Evolutionary conservation across 2,329 filamentous ascomycete species (phyloP).

Genomic region (Pseudogymnoascus sp.): DNA sequence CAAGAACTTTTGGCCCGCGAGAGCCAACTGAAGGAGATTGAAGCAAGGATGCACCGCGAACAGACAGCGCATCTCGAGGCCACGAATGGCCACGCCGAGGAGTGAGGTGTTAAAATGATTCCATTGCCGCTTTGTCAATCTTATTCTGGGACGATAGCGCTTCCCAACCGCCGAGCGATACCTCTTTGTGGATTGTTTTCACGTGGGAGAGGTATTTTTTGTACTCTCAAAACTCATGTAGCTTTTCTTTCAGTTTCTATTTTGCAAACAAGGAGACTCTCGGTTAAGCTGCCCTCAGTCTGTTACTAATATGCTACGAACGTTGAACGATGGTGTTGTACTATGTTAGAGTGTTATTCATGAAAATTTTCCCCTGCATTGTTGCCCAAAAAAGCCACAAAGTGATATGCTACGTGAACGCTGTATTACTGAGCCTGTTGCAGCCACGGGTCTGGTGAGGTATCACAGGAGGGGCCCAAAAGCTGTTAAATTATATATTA

Average conservation of each 20-base stretch:
- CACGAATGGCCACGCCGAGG: conserved; percentile 22
- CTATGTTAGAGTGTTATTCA: conserved; percentile 12
- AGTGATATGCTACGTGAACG: not conserved
- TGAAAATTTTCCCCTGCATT: conserved; percentile 9
- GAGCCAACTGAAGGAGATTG: conserved; percentile 97
- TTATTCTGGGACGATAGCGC: conserved; percentile 7
- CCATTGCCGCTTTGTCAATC: conserved; percentile 6
- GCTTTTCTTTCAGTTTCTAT: conserved; percentile 7
- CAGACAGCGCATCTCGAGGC: conserved; percentile 45
- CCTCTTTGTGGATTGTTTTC: conserved; percentile 8
- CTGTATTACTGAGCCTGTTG: not conserved
- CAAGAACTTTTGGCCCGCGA: conserved; percentile 96
- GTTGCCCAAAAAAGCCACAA: not conserved
- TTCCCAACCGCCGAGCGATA: conserved; percentile 11
- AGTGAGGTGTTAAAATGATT: conserved; percentile 6
- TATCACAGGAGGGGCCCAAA: not conserved
- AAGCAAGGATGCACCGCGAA: conserved; percentile 92
- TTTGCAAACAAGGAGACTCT: conserved; percentile 10
- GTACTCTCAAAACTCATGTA: conserved; percentile 11
- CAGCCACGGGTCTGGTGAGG: not conserved
- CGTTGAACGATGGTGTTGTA: conserved; percentile 12
- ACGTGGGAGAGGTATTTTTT: conserved; percentile 7
- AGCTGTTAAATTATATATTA: not conserved
- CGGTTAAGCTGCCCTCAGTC: conserved; percentile 9
- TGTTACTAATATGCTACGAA: conserved; percentile 13